Evolutionary conservation across 371 early-diverging fungal genomes (phyloP).

Genomic region (Mortierella sp.): DNA sequence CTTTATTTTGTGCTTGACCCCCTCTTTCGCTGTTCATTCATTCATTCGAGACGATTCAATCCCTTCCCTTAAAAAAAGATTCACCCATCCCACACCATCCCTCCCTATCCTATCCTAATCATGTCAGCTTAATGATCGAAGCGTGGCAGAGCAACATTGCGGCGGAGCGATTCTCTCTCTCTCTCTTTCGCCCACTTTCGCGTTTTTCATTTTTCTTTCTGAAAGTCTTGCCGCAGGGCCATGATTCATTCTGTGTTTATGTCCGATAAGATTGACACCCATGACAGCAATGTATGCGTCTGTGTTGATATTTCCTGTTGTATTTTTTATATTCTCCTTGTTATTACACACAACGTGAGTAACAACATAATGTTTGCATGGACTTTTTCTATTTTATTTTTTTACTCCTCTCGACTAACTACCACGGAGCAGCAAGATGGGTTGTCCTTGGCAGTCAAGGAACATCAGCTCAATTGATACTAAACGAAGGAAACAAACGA

Average conservation of each 20-base stretch:
- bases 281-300: constrained; percentile 11
- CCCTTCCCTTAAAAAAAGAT: not conserved
- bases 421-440: not conserved
- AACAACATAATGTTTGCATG: no score
- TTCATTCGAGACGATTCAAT: not conserved
- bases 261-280: not conserved
- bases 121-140: no score
- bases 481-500: not conserved
- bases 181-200: not conserved
- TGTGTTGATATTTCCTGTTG: no score
- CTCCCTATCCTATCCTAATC: not conserved
- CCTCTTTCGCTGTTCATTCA: not conserved
- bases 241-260: constrained; percentile 12
- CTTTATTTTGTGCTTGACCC: not conserved
- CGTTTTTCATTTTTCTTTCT: not conserved
- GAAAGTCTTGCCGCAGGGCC: not conserved
- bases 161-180: not conserved
- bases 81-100: not conserved
- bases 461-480: not conserved
- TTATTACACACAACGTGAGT: not conserved
- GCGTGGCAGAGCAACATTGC: not conserved
- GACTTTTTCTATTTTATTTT: no score
- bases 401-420: not conserved
- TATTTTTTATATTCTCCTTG: not conserved
- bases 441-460: constrained; percentile 3